Evolutionary conservation across 2,329 filamentous ascomycete genomes (phyloP), one percentile per base, ranked within the genome.

Genomic region (Aspergillus transmontanensis): DNA sequence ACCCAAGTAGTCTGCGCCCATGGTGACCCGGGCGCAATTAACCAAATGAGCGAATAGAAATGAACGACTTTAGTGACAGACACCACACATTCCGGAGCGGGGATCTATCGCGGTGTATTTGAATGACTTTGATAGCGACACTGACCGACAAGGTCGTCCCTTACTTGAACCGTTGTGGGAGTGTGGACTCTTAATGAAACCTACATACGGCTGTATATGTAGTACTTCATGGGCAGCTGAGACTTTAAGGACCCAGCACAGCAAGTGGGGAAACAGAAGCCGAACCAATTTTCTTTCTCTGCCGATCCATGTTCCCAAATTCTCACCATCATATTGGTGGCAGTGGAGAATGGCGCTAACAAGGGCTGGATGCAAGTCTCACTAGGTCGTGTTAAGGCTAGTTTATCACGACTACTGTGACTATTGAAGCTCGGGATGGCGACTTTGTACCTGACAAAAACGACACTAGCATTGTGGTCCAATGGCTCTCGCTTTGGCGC

Each of bases 1-100:
- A 19, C 66, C 66, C 62, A 68, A 61, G 41, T 62, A 67, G 32
- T 67, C 63, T 26, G 56, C 46, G 34, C 64, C 65, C 66, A 68
- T 68, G 23, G 55, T 56, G 62, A 55, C 39, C 53, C 43, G 45
- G 57, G n/a, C 28, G 28, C 30, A 14, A 19, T 34, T 14, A 30
- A 57, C 12, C 28, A 51, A 58, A 39, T 10, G 32, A 41, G 51
- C 34, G 51, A 55, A 41, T 36, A 54, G 14, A 55, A 39, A 55
- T 6, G 32, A 55, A 55, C n/a, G 10, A 54, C 23, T 6, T 55
- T 36, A 55, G 6, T 55, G 26, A 23, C 14, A 26, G 11, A 10
- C 32, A 55, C 16, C 32, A 36, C 51, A 39, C 51, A 39, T 55
- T 39, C 46, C 48, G 41, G 19, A 55, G 36, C n/a, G 41, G 56